A percentile compares a stretch with the other conserved stretches of the same genome.
Evolutionary conservation across 306 rosid species (phyloP).

Genomic region (Pachyrhizus erosus): DNA sequence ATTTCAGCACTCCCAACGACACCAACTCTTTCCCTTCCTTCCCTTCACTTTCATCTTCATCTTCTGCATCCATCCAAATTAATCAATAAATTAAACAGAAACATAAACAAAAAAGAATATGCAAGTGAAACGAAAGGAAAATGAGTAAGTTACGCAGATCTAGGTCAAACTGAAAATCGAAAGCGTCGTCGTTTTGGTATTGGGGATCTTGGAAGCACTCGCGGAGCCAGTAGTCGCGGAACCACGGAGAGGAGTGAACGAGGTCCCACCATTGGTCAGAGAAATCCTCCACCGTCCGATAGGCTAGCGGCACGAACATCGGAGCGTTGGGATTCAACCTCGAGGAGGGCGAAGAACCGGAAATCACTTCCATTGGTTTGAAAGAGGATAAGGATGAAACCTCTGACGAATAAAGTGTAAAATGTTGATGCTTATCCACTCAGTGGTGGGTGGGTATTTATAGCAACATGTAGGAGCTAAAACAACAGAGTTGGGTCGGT

Average conservation of each 20-base stretch:
- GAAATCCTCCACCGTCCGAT: constrained; percentile 88
- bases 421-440: constrained; percentile 40
- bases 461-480: neutral
- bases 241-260: constrained; percentile 80
- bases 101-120: neutral
- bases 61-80: constrained; percentile 35
- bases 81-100: neutral
- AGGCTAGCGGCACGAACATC: constrained; percentile 77
- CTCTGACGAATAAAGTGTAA: neutral
- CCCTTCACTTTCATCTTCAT: constrained; percentile 39
- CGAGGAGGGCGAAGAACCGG: constrained; percentile 39
- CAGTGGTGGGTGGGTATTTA: neutral
- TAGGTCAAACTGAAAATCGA: constrained; percentile 42
- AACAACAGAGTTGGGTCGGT: neutral
- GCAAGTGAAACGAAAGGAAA: too few relatives aligned
- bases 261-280: constrained; percentile 90
- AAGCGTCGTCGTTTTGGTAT: constrained; percentile 23
- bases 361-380: constrained; percentile 40
- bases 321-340: constrained; percentile 87
- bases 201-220: constrained; percentile 89
- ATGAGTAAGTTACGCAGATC: constrained; percentile 41
- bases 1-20: constrained; percentile 53
- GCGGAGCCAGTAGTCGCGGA: constrained; percentile 90
- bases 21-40: constrained; percentile 54
- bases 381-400: neutral